phyloP scores from a whole-genome alignment of 139 green algal genomes.

The Micractinium conductrix region DNA sequence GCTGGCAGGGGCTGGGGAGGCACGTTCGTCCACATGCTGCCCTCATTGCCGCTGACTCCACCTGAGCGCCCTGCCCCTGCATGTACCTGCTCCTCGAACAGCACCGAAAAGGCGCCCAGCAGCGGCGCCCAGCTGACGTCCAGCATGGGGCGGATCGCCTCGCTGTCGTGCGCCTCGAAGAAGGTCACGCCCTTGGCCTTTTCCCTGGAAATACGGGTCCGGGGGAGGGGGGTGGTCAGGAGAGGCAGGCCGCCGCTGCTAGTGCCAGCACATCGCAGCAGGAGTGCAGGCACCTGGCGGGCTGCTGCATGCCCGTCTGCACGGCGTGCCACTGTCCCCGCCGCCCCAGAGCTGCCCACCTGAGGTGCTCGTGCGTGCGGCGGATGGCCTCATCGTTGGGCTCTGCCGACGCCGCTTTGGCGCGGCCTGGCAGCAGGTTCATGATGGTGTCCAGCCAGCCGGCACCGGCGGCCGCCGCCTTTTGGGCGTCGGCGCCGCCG shows the following conservation, averaged over 20 bases:
- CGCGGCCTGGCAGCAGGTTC: conserved; percentile 67
- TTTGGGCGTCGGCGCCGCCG: background rate
- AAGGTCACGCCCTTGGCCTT: conserved; percentile 82
- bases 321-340: background rate
- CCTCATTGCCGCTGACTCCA: too few relatives aligned
- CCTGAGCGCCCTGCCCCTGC: too few relatives aligned
- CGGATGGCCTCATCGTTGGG: conserved; percentile 84
- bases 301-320: background rate
- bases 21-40: too few relatives aligned
- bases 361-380: conserved; percentile 55
- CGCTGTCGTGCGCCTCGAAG: conserved; percentile 74
- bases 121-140: conserved; percentile 94
- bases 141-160: conserved; percentile 90
- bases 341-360: background rate
- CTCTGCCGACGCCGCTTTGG: conserved; percentile 54
- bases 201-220: too few relatives aligned
- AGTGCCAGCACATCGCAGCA: too few relatives aligned
- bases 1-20: too few relatives aligned
- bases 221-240: background rate
- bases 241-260: background rate
- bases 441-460: conserved; percentile 57
- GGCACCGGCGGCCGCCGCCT: background rate
- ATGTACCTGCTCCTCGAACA: conserved; percentile 92
- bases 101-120: conserved; percentile 86
- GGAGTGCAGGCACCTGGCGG: too few relatives aligned